Percentiles rank a stretch among this genome's conserved stretches.
phyloP scores from a whole-genome alignment of 225 moss, liverwort and hornwort genomes.

The Lunularia cruciata region DNA sequence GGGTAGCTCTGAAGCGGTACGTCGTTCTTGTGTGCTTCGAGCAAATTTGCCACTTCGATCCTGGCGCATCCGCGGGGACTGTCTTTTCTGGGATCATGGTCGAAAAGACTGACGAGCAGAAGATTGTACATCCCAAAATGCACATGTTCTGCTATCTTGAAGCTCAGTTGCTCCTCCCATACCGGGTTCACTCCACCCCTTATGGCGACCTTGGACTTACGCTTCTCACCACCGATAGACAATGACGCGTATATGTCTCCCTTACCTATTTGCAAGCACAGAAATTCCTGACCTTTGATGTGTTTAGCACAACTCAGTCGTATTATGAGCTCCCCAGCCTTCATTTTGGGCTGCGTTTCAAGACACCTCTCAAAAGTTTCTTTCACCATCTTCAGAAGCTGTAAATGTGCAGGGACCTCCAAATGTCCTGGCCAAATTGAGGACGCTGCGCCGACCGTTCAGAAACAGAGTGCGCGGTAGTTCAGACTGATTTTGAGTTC shows the following conservation, averaged over 20 bases:
- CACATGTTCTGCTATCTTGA: not conserved
- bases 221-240: not conserved
- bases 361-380: not conserved
- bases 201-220: not conserved
- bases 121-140: not conserved
- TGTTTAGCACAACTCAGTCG: not conserved
- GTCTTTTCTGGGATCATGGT: not conserved
- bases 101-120: not conserved
- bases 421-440: too few species aligned
- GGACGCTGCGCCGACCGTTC: too few species aligned
- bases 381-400: constrained; percentile 7
- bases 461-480: too few species aligned
- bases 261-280: not conserved
- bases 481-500: too few species aligned
- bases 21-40: not conserved
- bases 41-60: not conserved
- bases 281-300: not conserved
- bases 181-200: not conserved
- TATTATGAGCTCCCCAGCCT: not conserved
- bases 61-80: not conserved
- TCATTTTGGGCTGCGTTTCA: not conserved
- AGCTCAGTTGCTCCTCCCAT: not conserved
- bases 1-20: not conserved
- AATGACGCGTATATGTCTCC: not conserved
- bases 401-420: too few species aligned